Evolutionary conservation across 106 monocot genomes (phyloP), one percentile per base, ranked within the genome.

Genomic region (Chionographis japonica): DNA sequence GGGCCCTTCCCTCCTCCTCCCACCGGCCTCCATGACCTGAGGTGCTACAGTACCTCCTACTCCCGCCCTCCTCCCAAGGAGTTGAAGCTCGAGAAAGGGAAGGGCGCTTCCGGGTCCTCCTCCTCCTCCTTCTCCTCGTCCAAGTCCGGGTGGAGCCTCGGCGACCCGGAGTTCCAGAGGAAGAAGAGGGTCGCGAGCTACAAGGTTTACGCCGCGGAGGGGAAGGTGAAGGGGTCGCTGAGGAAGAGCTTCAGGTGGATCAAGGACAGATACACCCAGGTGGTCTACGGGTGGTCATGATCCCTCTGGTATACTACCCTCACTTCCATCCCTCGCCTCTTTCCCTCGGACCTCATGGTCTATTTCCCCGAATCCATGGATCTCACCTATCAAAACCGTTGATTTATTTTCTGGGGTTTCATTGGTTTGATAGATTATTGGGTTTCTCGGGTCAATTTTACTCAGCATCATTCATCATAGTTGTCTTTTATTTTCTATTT

Each of bases 141-240:
- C 27, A 58, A 37, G 50, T 67, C 54, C 3, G 77, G 79, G 67
- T 79, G 81, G 74, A 37, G 69, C 13, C 49, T 90, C 7, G 75
- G 68, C 43, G 89, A 90, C 51, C 89, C 89, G 0, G 89, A 90
- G 85, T 51, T 85, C 62, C 89, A 90, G 80, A 77, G 89, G 66
- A 85, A 83, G 82, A 80, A 80, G 72, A 83, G 89, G 75, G 89
- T 90, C 16, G 89, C 85, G 35, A 54, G 85, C 52, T 90, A 90
- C 68, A 90, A 85, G 79, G 83, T 77, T 15, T 90, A 90, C 63
- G 59, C 75, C 40, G 79, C 83, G 9, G 85, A 90, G 58, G 85
- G 89, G 36, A 90, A 78, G 74, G 80, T 90, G 66, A 90, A 90
- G 72, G 85, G 85, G 36, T 77, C 82, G 8, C 51, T 85, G 13